Evolutionary conservation across 768 basidiomycete genomes (phyloP).

Genomic region (Lentinula raphanica): DNA sequence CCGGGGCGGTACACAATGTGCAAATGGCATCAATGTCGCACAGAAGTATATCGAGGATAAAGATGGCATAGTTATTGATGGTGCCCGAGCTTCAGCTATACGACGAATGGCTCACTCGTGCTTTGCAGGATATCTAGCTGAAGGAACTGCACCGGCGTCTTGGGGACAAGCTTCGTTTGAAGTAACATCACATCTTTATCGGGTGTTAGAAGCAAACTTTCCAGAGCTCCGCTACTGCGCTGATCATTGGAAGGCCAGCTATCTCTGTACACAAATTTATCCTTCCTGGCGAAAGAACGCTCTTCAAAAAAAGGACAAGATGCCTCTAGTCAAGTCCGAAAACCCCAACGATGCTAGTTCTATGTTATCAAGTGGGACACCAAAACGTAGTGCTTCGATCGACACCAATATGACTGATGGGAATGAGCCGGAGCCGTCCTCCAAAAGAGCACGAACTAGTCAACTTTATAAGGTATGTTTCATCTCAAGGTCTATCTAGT

Average conservation of each 20-base stretch:
- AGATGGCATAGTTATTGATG: neutral
- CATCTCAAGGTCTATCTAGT: no score
- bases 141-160: neutral
- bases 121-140: neutral
- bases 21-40: neutral
- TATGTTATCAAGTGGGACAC: no score
- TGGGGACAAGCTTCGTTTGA: neutral
- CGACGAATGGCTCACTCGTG: neutral
- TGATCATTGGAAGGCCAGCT: slow-evolving; percentile 7
- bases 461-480: no score
- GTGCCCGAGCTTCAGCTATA: neutral
- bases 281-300: no score
- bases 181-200: neutral
- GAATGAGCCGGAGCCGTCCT: no score
- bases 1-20: no score
- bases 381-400: no score
- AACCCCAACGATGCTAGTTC: no score
- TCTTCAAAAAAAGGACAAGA: no score
- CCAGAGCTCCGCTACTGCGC: slow-evolving; percentile 7
- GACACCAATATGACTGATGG: no score
- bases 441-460: no score
- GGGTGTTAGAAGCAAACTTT: neutral
- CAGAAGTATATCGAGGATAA: neutral
- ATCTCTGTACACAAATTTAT: slow-evolving; percentile 2
- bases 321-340: no score